These are phyloP conservation scores for Magnaporthiopsis poae DNA, from an alignment of 2,329 filamentous ascomycete species.

Conservation along the genomic window DNA sequence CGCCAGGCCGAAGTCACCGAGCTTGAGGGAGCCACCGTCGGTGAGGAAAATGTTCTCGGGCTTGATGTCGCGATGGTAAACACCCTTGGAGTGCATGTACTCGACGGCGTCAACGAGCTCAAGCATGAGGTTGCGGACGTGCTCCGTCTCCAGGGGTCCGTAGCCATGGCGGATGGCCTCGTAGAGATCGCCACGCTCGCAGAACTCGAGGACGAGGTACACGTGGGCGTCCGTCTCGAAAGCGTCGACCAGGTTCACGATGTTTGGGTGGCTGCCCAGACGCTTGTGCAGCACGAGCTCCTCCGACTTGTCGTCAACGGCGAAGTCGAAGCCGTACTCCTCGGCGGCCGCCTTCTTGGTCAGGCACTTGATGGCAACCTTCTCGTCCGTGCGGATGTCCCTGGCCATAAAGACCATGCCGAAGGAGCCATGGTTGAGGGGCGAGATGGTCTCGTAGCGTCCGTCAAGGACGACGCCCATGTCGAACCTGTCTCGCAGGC, in stretches of 20 bases:
- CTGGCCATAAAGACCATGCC: constrained; percentile 94
- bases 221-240: constrained; percentile 87
- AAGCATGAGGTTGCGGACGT: constrained; percentile 95
- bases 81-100: constrained; percentile 79
- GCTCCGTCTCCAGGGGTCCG: constrained; percentile 86
- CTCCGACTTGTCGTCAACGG: constrained; percentile 73
- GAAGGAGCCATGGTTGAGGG: constrained; percentile 96
- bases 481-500: constrained; percentile 73
- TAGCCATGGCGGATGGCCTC: constrained; percentile 86
- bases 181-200: constrained; percentile 88
- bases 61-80: constrained; percentile 98
- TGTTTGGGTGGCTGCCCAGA: constrained; percentile 73
- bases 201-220: constrained; percentile 92
- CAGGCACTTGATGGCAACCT: constrained; percentile 92
- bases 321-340: constrained; percentile 52
- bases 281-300: constrained; percentile 70
- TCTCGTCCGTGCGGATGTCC: constrained; percentile 64
- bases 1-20: constrained; percentile 90
- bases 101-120: constrained; percentile 82
- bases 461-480: constrained; percentile 73
- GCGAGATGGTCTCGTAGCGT: constrained; percentile 82
- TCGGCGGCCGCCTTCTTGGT: constrained; percentile 65
- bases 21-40: constrained; percentile 79
- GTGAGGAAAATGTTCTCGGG: constrained; percentile 97
- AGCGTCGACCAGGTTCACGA: constrained; percentile 82